These are phyloP conservation scores for Maudiozyma turicensis DNA, from an alignment of 805 yeast genomes.

Conservation along the genomic window DNA sequence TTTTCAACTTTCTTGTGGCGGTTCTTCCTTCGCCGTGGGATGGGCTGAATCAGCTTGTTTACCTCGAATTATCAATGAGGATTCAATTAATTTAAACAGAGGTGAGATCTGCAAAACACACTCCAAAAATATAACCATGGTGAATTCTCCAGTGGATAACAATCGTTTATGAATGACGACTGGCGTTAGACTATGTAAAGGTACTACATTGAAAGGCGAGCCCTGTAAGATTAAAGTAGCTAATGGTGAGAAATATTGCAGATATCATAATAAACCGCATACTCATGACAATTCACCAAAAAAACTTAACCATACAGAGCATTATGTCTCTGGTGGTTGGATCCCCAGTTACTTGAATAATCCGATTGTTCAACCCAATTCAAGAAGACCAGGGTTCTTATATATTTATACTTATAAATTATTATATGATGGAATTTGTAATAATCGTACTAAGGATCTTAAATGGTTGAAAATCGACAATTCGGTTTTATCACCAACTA, in stretches of 20 bases:
- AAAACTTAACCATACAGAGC: too few relatives aligned
- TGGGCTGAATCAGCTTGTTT: too few relatives aligned
- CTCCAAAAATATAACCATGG: too few relatives aligned
- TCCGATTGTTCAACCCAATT: background rate
- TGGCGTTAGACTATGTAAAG: slow-evolving; percentile 11
- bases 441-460: background rate
- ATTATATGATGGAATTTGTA: slow-evolving; percentile 11
- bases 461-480: slow-evolving; percentile 18
- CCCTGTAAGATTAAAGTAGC: slow-evolving; percentile 14
- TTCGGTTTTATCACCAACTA: slow-evolving; percentile 6
- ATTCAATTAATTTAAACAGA: too few relatives aligned
- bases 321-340: background rate
- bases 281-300: too few relatives aligned
- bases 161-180: too few relatives aligned
- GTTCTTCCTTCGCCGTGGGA: too few relatives aligned
- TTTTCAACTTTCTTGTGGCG: too few relatives aligned
- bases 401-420: slow-evolving; percentile 21
- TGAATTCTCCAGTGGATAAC: background rate
- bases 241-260: slow-evolving; percentile 10
- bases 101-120: too few relatives aligned
- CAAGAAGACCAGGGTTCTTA: slow-evolving; percentile 14
- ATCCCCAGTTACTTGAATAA: background rate
- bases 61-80: too few relatives aligned
- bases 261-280: slow-evolving; percentile 9
- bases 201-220: slow-evolving; percentile 16